Base-by-base conservation (phyloP, 108 stramenopile species). In the Poteriospumella lacustris region DNA sequence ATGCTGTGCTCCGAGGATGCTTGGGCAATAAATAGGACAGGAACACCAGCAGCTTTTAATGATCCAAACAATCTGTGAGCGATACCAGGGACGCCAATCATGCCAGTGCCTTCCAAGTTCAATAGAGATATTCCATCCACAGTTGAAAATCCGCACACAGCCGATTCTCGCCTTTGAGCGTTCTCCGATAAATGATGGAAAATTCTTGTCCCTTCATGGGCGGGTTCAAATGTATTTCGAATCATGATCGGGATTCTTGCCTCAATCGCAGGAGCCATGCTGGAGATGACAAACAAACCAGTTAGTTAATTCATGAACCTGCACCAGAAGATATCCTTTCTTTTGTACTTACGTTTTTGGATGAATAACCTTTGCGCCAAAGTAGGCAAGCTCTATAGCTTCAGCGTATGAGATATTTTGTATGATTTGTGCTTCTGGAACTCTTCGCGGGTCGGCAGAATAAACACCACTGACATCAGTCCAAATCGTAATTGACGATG, bases 331-430 rank as follows among this genome's bases (percentile, higher is more conserved):
- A 33, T 34, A 64, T 31, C 33, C 15, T 12, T 12, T 24, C 60
- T 12, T 9, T 34, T n/a, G 9, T 5, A 64, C 60, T 64, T 64
- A 64, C 60, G 94, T 92, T 82, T 88, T 91, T 33, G 91, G 91
- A 81, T 93, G 92, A 52, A 92, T 91, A 2, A 93, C 93, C 76
- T 95, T 92, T 38, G 94, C 94, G 31, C 94, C 94, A 78, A 95
- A 95, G 78, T 92, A 95, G 15, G 92, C 92, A 58, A 95, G 79
- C 86, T 93, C 94, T 90, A 93, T 92, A 41, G 94, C 94, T 81
- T 95, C 94, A 77, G 91, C 91, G 81, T 91, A 95, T 28, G 84
- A 88, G 12, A 95, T 89, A 73, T 91, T 85, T 28, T 83, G 68
- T 1, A 92, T 68, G 28, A 89, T 80, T 75, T 90, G 78, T 0